Conservation (phyloP, 108 stramenopile species). For the Cyclotella kingstonii region DNA sequence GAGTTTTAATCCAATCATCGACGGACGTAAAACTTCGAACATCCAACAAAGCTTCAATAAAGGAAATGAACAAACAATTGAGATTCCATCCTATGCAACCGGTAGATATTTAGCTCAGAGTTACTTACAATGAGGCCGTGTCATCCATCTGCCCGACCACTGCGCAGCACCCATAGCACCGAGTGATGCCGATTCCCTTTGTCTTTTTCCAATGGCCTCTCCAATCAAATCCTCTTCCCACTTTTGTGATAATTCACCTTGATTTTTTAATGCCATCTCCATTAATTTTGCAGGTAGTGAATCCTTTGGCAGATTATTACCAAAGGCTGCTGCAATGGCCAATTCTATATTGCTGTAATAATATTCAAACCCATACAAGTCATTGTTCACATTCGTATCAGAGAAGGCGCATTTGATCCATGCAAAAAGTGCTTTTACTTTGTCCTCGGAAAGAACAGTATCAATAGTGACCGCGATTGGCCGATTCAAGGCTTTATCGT, state of each 20-base stretch:
- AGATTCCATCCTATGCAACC: not conserved
- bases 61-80: not conserved
- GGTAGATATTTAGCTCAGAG: not conserved
- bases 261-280: constrained; percentile 43
- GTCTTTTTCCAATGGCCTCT: constrained; percentile 42
- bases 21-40: constrained; percentile 51
- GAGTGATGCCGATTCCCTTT: constrained; percentile 62
- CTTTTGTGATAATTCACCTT: constrained; percentile 30
- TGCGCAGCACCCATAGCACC: constrained; percentile 79
- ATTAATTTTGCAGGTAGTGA: constrained; percentile 48
- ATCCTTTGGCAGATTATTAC: constrained; percentile 50
- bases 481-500: not conserved
- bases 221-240: constrained; percentile 55
- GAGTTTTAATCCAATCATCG: constrained; percentile 64
- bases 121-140: constrained; percentile 62
- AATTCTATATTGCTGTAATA: constrained; percentile 69
- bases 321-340: constrained; percentile 72
- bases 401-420: constrained; percentile 69
- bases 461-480: constrained; percentile 37
- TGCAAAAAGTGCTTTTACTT: constrained; percentile 56
- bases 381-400: constrained; percentile 20
- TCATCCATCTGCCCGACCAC: constrained; percentile 68
- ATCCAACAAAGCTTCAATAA: constrained; percentile 47
- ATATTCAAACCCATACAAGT: constrained; percentile 27
- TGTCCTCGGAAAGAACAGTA: constrained; percentile 46